Evolutionary conservation across 371 early-diverging fungal species (phyloP).

Genomic region (Mucor irregularis): DNA sequence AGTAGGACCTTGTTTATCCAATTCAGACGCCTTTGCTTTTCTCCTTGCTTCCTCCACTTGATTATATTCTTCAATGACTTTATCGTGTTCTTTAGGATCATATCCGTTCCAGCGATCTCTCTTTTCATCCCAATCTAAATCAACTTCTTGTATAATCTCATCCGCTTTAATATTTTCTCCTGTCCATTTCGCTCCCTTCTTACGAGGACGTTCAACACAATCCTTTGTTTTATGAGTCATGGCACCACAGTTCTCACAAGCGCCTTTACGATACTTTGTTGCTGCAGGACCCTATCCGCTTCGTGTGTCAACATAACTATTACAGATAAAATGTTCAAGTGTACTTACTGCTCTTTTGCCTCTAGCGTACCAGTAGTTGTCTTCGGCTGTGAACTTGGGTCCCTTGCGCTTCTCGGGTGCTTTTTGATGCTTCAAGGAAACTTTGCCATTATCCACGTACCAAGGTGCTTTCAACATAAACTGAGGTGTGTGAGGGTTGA

Average conservation of each 20-base stretch:
- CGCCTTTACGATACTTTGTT: slow-evolving; percentile 92
- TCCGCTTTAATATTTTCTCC: slow-evolving; percentile 84
- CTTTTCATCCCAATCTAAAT: slow-evolving; percentile 93
- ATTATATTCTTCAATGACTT: slow-evolving; percentile 87
- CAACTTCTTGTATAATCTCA: slow-evolving; percentile 79
- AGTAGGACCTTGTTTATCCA: slow-evolving; percentile 68
- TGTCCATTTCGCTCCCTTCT: slow-evolving; percentile 87
- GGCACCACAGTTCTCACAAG: slow-evolving; percentile 97
- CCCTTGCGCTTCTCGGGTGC: slow-evolving; percentile 45
- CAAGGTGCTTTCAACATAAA: slow-evolving; percentile 96
- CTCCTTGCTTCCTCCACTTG: slow-evolving; percentile 86
- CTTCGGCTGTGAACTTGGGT: slow-evolving; percentile 41
- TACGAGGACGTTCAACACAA: slow-evolving; percentile 94
- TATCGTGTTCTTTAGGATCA: slow-evolving; percentile 83
- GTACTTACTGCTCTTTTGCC: slow-evolving; percentile 70
- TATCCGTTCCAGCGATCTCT: slow-evolving; percentile 98
- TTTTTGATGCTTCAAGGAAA: slow-evolving; percentile 91
- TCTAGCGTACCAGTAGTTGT: slow-evolving; percentile 81
- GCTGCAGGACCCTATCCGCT: slow-evolving; percentile 69
- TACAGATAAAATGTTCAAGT: no score
- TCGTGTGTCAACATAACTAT: not conserved
- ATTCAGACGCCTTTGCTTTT: slow-evolving; percentile 76
- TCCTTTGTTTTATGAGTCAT: slow-evolving; percentile 90
- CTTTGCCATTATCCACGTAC: slow-evolving; percentile 90
- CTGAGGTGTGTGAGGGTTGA: slow-evolving; percentile 99